phyloP scores from a whole-genome alignment of 352 stramenopile genomes.

The Halophytophthora batemanensis region DNA sequence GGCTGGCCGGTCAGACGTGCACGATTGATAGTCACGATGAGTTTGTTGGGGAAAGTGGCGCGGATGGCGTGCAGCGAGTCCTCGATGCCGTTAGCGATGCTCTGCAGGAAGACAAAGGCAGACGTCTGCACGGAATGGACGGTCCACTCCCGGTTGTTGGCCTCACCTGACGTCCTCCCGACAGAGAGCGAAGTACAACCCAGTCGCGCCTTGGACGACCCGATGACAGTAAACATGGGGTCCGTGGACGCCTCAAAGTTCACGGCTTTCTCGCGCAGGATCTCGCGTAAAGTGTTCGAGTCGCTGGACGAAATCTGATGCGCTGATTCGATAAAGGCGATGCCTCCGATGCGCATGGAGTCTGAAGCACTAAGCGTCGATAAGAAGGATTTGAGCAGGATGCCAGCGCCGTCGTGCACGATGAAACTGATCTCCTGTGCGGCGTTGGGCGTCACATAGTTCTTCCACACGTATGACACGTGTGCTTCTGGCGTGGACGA shows the following conservation, averaged over 20 bases:
- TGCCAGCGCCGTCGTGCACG: slow-evolving; percentile 63
- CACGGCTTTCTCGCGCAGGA: slow-evolving; percentile 68
- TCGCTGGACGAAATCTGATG: slow-evolving; percentile 68
- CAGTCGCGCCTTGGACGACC: slow-evolving; percentile 62
- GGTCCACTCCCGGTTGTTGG: slow-evolving; percentile 76
- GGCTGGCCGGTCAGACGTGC: slow-evolving; percentile 77
- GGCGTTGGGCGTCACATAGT: slow-evolving; percentile 79
- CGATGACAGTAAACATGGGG: slow-evolving; percentile 83
- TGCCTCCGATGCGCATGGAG: slow-evolving; percentile 60
- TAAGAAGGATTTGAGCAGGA: slow-evolving; percentile 75
- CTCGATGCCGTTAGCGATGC: slow-evolving; percentile 69
- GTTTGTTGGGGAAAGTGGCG: slow-evolving; percentile 85
- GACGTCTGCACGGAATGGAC: slow-evolving; percentile 86
- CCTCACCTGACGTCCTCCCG: slow-evolving; percentile 61
- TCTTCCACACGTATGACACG: slow-evolving; percentile 83
- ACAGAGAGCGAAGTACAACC: slow-evolving; percentile 79
- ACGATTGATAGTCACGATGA: slow-evolving; percentile 88
- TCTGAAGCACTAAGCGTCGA: slow-evolving; percentile 52
- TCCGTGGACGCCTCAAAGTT: slow-evolving; percentile 84
- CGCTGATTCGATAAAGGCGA: slow-evolving; percentile 84
- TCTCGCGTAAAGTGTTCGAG: slow-evolving; percentile 39
- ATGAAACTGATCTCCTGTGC: slow-evolving; percentile 87
- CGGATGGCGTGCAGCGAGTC: slow-evolving; percentile 74
- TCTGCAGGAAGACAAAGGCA: slow-evolving; percentile 85
- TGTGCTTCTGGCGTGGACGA: slow-evolving; percentile 74